Base-by-base conservation (phyloP, 164 flowering plant genomes). In the Dillenia suffruticosa region DNA sequence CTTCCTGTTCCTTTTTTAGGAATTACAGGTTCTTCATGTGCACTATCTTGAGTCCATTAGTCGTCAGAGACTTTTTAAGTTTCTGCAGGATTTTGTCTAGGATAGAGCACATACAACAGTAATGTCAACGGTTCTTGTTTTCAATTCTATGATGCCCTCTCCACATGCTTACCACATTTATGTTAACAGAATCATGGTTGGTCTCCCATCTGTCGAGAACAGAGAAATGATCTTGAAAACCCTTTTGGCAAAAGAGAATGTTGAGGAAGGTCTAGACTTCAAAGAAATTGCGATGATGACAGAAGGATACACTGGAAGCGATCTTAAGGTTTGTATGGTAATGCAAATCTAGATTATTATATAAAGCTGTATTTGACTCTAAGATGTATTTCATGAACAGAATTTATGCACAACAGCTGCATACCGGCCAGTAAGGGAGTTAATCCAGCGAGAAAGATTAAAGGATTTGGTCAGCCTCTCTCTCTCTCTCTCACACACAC, bases 221-320 rank as follows among this genome's bases (percentile, higher is more conserved):
- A 77, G 98, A 65, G 95, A 86, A 65, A 70, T 45, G 76, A 94
- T 94, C 12, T 56, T 94, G 72, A 87, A 62, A 68, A 91, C 95
- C 14, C 78, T 91, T 0, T 62, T 94, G 72, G 66, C 86, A 44
- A 94, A 91, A 66, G 98, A 91, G 57, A 90, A 72, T 63, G 77
- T 78, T 32, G 88, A 78, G 53, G 87, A 79, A 63, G 83, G 78
- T 24, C 72, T 94, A 51, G 84, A 91, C 59, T 84, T 76, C 53
- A 86, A 80, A 67, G 97, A 90, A 78, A 83, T 94, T 49, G 98
- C 97, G 17, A 67, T 76, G 13, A 76, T 94, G 95, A 94, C 98
- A 22, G 97, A 91, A 75, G 98, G 97, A 63, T 90, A 80, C 61
- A 84, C 72, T 63, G 98, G 98, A 77, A 90, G 98, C 65, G 98